Evolutionary conservation across 495 filamentous ascomycete genomes (phyloP).

Genomic region (Penicillium arizonense): DNA sequence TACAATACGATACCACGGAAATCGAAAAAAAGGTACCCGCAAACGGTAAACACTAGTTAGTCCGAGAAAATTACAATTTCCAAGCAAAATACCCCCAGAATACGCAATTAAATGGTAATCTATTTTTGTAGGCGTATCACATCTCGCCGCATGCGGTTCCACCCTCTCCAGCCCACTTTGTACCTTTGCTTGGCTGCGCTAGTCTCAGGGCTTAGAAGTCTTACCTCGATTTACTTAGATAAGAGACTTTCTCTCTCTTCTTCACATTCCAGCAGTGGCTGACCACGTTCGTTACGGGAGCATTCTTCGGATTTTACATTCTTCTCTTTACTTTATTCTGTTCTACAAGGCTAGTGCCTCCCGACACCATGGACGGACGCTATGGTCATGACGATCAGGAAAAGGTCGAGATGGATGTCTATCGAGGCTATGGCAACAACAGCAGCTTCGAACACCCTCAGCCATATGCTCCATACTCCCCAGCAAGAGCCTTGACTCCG

Average conservation of each 20-base stretch:
- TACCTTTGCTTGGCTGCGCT: constrained; percentile 6
- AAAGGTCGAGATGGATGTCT: constrained; percentile 25
- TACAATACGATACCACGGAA: background rate
- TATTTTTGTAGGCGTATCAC: constrained; percentile 1
- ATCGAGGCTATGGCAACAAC: constrained; percentile 5
- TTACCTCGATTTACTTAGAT: background rate
- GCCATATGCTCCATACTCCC: constrained; percentile 6
- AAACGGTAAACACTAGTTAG: background rate
- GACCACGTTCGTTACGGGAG: constrained; percentile 17
- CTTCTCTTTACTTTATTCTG: background rate
- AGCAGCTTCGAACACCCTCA: constrained; percentile 19
- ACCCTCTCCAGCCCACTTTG: background rate
- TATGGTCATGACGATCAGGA: constrained; percentile 18
- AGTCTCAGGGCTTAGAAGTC: constrained; percentile 4
- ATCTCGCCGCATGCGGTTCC: background rate
- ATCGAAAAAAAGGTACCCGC: background rate
- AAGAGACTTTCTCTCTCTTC: background rate
- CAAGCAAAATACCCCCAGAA: too few relatives aligned
- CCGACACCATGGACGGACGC: constrained; percentile 10
- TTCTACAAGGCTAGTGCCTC: background rate
- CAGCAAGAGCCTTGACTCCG: constrained; percentile 19
- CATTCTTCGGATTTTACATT: constrained; percentile 4
- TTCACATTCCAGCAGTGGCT: constrained; percentile 4
- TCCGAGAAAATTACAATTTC: too few relatives aligned
- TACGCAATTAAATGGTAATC: background rate